Conservation (phyloP, 257 asterid genomes). For the Plantago ovata region DNA sequence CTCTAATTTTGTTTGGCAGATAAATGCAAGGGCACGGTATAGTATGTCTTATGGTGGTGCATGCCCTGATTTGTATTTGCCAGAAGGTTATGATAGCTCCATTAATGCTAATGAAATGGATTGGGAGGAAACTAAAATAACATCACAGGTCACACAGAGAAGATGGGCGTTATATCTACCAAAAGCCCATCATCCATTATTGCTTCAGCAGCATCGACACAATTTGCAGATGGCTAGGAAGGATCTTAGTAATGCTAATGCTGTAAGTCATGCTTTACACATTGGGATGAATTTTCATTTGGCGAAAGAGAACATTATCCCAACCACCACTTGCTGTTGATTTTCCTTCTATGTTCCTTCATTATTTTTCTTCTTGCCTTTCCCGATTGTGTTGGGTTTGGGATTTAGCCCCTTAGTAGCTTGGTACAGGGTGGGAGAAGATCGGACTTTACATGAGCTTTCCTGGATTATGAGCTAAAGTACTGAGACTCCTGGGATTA, state of each 20-base stretch:
- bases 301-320: not conserved
- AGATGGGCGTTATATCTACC: constrained; percentile 83
- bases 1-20: constrained; percentile 39
- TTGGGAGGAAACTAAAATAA: constrained; percentile 30
- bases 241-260: constrained; percentile 65
- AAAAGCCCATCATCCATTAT: constrained; percentile 79
- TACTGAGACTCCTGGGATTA: constrained; percentile 1
- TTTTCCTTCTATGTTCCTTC: not conserved
- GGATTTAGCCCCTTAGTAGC: not conserved
- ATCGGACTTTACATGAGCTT: constrained; percentile 5
- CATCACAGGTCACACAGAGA: constrained; percentile 37
- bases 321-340: not conserved
- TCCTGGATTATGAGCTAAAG: constrained; percentile 4
- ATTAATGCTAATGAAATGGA: constrained; percentile 30
- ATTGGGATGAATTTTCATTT: constrained; percentile 4
- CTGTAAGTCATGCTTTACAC: constrained; percentile 52
- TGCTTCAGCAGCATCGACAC: constrained; percentile 72
- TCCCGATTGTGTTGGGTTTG: not conserved
- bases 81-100: constrained; percentile 40
- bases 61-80: constrained; percentile 72
- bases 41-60: constrained; percentile 84
- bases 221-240: constrained; percentile 65
- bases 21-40: constrained; percentile 89
- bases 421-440: constrained; percentile 4
- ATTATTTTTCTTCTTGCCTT: not conserved